Evolutionary conservation across 495 filamentous ascomycete genomes (phyloP).

Genomic region (Penicillium pancosmium): DNA sequence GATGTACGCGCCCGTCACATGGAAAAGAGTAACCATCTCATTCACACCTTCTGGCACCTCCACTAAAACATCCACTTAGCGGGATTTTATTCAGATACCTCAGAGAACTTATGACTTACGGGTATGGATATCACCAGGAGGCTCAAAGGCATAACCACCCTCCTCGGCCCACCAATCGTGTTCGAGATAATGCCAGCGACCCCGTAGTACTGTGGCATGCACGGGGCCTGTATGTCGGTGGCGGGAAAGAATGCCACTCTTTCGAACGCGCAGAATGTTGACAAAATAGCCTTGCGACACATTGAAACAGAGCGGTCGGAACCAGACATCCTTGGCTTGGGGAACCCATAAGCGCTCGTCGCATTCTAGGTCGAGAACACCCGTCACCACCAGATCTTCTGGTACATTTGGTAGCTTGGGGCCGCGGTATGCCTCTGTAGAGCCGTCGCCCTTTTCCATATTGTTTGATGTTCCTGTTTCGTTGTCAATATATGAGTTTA

Average conservation of each 20-base stretch:
- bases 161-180: slow-evolving; percentile 26
- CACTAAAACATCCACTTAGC: not conserved
- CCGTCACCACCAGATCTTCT: slow-evolving; percentile 20
- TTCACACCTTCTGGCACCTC: slow-evolving; percentile 22
- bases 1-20: slow-evolving; percentile 27
- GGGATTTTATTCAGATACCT: not conserved
- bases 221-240: slow-evolving; percentile 24
- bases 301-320: slow-evolving; percentile 20
- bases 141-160: slow-evolving; percentile 23
- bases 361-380: slow-evolving; percentile 19
- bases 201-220: slow-evolving; percentile 17
- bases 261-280: slow-evolving; percentile 22
- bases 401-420: slow-evolving; percentile 21
- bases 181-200: slow-evolving; percentile 26
- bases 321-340: slow-evolving; percentile 26
- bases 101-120: not conserved
- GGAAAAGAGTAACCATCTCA: slow-evolving; percentile 25
- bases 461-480: not conserved
- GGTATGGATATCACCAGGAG: slow-evolving; percentile 26
- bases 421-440: slow-evolving; percentile 14
- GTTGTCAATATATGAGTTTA: not conserved
- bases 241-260: slow-evolving; percentile 23
- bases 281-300: slow-evolving; percentile 27
- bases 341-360: slow-evolving; percentile 24
- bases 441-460: slow-evolving; percentile 12